Evolutionary conservation across 78 protist species (phyloP).

Genomic region (Bodo saltans): DNA sequence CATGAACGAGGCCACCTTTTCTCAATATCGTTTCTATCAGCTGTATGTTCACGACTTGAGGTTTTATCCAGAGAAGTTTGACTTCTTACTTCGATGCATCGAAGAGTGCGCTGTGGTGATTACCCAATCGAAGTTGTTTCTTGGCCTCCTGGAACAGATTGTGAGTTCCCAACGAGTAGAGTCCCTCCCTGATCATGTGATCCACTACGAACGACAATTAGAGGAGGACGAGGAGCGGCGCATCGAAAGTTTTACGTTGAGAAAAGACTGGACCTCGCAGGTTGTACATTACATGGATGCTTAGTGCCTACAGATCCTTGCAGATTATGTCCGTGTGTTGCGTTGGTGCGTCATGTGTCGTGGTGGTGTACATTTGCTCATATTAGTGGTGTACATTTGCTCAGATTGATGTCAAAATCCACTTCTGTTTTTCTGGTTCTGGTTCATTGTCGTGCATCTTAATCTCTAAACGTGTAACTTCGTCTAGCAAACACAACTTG

Average conservation of each 20-base stretch:
- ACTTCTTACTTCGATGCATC: constrained; percentile 10
- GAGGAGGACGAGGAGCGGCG: constrained; percentile 3
- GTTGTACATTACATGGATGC: no score
- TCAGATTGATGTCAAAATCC: no score
- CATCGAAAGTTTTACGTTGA: not conserved
- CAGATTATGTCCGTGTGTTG: no score
- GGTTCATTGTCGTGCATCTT: no score
- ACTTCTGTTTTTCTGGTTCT: no score
- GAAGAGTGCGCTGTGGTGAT: not conserved
- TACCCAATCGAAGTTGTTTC: not conserved
- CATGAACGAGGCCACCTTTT: not conserved
- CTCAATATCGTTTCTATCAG: not conserved
- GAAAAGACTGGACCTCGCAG: constrained; percentile 17
- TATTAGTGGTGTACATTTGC: no score
- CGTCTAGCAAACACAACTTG: no score
- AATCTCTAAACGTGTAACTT: no score
- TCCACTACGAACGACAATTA: not conserved
- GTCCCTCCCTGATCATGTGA: not conserved
- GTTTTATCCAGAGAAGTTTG: not conserved
- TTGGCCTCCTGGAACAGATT: not conserved
- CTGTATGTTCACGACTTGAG: not conserved
- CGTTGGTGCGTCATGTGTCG: no score
- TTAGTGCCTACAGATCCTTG: no score
- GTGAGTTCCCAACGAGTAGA: not conserved
- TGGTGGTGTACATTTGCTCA: no score